Base-by-base conservation (phyloP, 129 eudicot species). In the Artemisia argyi region DNA sequence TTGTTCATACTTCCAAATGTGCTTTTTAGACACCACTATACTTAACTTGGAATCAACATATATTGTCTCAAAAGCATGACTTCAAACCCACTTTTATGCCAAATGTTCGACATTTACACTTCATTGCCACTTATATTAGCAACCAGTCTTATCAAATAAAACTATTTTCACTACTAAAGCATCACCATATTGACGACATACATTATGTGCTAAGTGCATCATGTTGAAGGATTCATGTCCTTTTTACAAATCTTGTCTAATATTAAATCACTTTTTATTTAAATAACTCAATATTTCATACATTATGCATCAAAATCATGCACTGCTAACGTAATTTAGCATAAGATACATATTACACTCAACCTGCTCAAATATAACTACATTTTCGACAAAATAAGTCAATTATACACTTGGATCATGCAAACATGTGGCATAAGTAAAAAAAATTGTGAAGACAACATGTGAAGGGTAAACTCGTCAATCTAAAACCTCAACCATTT, bases 11-110 rank as follows among this genome's bases (percentile, higher is more conserved):
- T 49, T 61, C 63, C 18, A 65, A 53, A 55, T n/a, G 49, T 61
- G 52, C 32, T 60, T 73, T 73, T 73, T 59, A 72, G 76, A 65
- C 73, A 49, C 48, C 78, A 64, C 72, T 52, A 52, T 53, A 64
- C 73, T 74, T 65, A 35, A 53, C 57, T 53, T 65, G 18, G 39
- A 65, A 65, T 49, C 55, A 74, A 48, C 63, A 64, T 64, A 8
- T 17, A 64, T 42, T 19, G 57, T 19, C 51, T 18, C 11, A 66
- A 15, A 65, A 53, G 42, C 66, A 75, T 56, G 66, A n/a, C 48
- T 47, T 60, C 46, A 58, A 30, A n/a, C 68, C 59, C 53, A 60
- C 62, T 74, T 64, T 53, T 64, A 55, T 46, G 57, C 73, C 67
- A 66, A 55, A 42, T 35, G 30, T 49, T 59, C 39, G 22, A 61